phyloP scores from a whole-genome alignment of 352 stramenopile genomes.

The Pythium dissimile region DNA sequence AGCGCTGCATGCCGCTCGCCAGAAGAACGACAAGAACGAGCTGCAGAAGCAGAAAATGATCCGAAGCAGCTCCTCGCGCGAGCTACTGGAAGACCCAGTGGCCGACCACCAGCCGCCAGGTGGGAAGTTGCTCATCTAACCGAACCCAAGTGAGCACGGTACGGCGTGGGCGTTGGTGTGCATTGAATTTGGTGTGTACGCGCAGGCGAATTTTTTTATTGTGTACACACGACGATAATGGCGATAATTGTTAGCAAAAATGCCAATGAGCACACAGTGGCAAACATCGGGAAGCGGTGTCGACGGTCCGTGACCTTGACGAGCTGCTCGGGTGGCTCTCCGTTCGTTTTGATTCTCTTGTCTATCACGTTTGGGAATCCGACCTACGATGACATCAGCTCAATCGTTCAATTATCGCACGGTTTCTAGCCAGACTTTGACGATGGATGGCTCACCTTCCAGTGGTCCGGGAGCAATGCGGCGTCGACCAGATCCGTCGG shows the following conservation, averaged over 20 bases:
- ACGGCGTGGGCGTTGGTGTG: background rate
- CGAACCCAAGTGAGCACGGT: background rate
- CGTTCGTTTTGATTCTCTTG: conserved; percentile 41
- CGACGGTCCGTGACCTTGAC: conserved; percentile 71
- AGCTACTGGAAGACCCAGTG: conserved; percentile 8
- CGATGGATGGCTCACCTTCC: conserved; percentile 38
- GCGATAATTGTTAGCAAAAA: conserved; percentile 61
- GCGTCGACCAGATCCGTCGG: conserved; percentile 28
- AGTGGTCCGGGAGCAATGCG: conserved; percentile 48
- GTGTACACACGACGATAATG: conserved; percentile 65
- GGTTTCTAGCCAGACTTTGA: too few species aligned
- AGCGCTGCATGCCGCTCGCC: conserved; percentile 10
- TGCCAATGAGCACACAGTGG: conserved; percentile 61
- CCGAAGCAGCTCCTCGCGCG: conserved; percentile 8
- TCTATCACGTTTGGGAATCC: background rate
- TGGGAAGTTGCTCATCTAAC: conserved; percentile 3
- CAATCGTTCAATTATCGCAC: too few species aligned
- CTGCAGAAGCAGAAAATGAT: conserved; percentile 19
- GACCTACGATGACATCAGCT: too few species aligned
- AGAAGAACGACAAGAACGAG: conserved; percentile 14
- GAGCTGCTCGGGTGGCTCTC: conserved; percentile 58
- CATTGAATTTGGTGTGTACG: background rate
- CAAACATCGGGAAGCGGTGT: conserved; percentile 67
- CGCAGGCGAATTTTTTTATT: conserved; percentile 18
- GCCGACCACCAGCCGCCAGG: background rate